phyloP scores from a whole-genome alignment of 2,329 filamentous ascomycete genomes.

The Hymenoscyphus fructigenus region DNA sequence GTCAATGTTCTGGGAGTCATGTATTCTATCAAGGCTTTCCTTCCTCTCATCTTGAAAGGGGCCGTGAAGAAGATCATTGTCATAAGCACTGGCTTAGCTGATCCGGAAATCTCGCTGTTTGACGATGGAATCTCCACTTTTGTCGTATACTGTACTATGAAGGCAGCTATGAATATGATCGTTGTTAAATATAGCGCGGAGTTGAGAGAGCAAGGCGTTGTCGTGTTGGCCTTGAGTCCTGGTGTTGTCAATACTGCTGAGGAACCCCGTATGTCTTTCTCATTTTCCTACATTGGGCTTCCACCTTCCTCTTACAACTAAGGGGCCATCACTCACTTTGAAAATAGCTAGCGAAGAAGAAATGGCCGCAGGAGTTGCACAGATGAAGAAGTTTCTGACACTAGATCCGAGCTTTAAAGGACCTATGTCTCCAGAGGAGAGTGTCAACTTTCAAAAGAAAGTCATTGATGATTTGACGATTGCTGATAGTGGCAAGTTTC shows the following conservation, averaged over 20 bases:
- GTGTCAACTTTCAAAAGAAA: slow-evolving; percentile 21
- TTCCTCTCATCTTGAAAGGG: slow-evolving; percentile 53
- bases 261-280: slow-evolving; percentile 6
- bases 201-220: slow-evolving; percentile 47
- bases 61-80: slow-evolving; percentile 53
- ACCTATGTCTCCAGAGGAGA: slow-evolving; percentile 17
- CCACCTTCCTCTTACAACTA: background rate
- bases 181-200: slow-evolving; percentile 52
- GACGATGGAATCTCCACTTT: slow-evolving; percentile 36
- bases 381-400: slow-evolving; percentile 11
- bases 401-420: slow-evolving; percentile 20
- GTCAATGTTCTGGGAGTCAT: slow-evolving; percentile 53
- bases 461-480: slow-evolving; percentile 24
- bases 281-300: background rate
- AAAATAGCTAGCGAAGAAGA: slow-evolving; percentile 10
- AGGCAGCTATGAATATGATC: slow-evolving; percentile 51
- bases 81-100: slow-evolving; percentile 49
- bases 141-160: slow-evolving; percentile 40
- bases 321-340: background rate
- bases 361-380: background rate
- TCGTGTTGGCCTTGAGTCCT: slow-evolving; percentile 52
- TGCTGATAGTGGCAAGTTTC: slow-evolving; percentile 22
- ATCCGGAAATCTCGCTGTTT: slow-evolving; percentile 38
- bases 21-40: slow-evolving; percentile 52
- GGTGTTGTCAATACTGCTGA: slow-evolving; percentile 49